Evolutionary conservation across 2,329 filamentous ascomycete species (phyloP).

Genomic region (Trichoderma atroviride): DNA sequence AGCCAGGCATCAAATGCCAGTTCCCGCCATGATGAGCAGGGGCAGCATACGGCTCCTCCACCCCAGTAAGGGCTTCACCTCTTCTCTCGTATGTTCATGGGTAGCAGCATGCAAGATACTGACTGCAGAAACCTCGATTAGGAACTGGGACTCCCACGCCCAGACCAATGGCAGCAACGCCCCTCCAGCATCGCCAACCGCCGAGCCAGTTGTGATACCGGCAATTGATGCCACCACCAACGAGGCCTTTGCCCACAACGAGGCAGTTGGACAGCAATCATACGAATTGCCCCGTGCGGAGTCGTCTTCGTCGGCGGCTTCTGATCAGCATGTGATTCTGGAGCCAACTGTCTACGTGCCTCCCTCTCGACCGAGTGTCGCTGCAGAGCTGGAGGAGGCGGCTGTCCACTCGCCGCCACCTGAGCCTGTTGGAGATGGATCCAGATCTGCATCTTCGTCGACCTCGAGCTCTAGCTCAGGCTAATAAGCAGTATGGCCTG

Average conservation of each 20-base stretch:
- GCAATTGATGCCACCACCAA: not conserved
- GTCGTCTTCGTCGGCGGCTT: not conserved
- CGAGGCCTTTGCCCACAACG: constrained; percentile 11
- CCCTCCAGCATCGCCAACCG: not conserved
- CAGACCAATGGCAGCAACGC: not conserved
- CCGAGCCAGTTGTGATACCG: not conserved
- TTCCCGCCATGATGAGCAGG: not conserved
- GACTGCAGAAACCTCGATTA: not conserved
- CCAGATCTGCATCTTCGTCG: constrained; percentile 6
- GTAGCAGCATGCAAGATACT: not conserved
- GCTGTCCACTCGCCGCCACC: not conserved
- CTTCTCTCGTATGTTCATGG: not conserved
- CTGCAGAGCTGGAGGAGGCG: not conserved
- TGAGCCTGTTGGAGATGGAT: not conserved
- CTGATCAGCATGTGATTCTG: constrained; percentile 20
- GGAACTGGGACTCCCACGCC: not conserved
- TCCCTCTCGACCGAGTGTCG: not conserved
- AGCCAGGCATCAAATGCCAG: constrained; percentile 14
- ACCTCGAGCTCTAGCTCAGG: constrained; percentile 22
- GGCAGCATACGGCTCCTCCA: not conserved
- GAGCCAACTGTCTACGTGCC: constrained; percentile 24
- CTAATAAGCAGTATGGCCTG: not conserved
- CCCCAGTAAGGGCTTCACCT: constrained; percentile 1
- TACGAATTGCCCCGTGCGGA: not conserved
- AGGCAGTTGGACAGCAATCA: not conserved